These are phyloP conservation scores for Psilocybe azurescens DNA, from an alignment of 768 basidiomycete genomes.

Conservation along the genomic window DNA sequence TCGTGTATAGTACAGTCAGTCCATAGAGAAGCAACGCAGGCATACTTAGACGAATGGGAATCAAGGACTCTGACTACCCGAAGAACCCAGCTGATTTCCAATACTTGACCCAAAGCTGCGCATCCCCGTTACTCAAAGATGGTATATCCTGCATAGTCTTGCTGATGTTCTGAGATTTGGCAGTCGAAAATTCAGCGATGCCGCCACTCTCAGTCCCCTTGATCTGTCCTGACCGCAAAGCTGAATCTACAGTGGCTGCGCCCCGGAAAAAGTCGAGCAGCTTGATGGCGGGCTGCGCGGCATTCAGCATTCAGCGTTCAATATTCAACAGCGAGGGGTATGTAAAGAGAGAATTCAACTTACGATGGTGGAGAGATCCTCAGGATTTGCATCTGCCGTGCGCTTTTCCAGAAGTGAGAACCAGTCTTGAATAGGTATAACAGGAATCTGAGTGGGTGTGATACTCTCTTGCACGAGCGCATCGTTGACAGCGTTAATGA, in stretches of 20 bases:
- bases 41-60: neutral
- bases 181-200: slow-evolving; percentile 21
- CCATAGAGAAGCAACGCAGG: no score
- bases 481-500: slow-evolving; percentile 29
- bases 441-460: slow-evolving; percentile 15
- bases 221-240: slow-evolving; percentile 10
- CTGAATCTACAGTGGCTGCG: slow-evolving; percentile 24
- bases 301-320: neutral
- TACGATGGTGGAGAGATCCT: slow-evolving; percentile 36
- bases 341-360: slow-evolving; percentile 15
- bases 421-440: slow-evolving; percentile 35
- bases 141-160: slow-evolving; percentile 22
- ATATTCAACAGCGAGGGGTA: neutral
- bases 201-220: slow-evolving; percentile 21
- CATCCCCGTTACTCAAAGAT: slow-evolving; percentile 16
- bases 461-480: slow-evolving; percentile 21
- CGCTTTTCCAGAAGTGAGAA: slow-evolving; percentile 29
- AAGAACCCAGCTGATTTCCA: slow-evolving; percentile 25
- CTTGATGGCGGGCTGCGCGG: slow-evolving; percentile 38
- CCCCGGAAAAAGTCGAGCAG: slow-evolving; percentile 31
- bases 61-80: neutral
- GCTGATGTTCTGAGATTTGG: slow-evolving; percentile 22
- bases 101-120: slow-evolving; percentile 25
- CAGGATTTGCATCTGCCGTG: slow-evolving; percentile 23
- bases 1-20: no score